Percentiles rank a stretch among this genome's conserved stretches.
Conservation (phyloP, 495 filamentous ascomycete genomes). For the Penicillium canariense region DNA sequence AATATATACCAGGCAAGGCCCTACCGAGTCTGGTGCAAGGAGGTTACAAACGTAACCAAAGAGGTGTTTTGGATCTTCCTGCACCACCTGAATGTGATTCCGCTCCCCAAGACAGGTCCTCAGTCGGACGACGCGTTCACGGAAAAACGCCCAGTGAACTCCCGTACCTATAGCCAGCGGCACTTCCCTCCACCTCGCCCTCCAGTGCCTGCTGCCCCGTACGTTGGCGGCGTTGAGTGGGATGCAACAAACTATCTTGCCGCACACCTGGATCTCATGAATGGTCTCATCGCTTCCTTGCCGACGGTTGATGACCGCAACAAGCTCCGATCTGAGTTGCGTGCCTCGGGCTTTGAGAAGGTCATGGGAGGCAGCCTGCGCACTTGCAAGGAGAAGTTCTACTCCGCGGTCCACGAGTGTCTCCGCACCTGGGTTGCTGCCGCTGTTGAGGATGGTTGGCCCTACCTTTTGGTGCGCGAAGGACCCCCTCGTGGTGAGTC, state of each 20-base stretch:
- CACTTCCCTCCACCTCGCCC: constrained; percentile 88
- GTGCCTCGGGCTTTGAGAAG: constrained; percentile 88
- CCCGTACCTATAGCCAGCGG: constrained; percentile 36
- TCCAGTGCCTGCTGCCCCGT: constrained; percentile 90
- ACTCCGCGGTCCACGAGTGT: constrained; percentile 83
- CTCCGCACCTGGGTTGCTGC: constrained; percentile 88
- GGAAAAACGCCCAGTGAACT: constrained; percentile 14
- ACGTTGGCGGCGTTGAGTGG: constrained; percentile 98
- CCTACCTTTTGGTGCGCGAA: constrained; percentile 69
- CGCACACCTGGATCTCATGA: constrained; percentile 86
- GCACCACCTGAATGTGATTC: constrained; percentile 86
- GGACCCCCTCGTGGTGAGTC: constrained; percentile 53
- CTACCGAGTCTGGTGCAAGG: constrained; percentile 91
- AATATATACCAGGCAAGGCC: constrained; percentile 85
- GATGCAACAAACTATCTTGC: constrained; percentile 96
- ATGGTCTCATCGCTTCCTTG: constrained; percentile 83
- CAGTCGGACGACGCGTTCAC: constrained; percentile 30
- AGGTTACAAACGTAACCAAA: constrained; percentile 87
- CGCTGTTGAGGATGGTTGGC: constrained; percentile 83
- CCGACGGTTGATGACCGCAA: constrained; percentile 74
- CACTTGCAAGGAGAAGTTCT: constrained; percentile 97
- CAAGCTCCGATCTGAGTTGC: constrained; percentile 68
- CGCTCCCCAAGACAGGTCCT: constrained; percentile 38
- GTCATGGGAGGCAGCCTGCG: constrained; percentile 79
- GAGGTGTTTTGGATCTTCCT: constrained; percentile 99